Conservation (phyloP, 2,329 filamentous ascomycete species). For the Verticillium zaregamsianum region DNA sequence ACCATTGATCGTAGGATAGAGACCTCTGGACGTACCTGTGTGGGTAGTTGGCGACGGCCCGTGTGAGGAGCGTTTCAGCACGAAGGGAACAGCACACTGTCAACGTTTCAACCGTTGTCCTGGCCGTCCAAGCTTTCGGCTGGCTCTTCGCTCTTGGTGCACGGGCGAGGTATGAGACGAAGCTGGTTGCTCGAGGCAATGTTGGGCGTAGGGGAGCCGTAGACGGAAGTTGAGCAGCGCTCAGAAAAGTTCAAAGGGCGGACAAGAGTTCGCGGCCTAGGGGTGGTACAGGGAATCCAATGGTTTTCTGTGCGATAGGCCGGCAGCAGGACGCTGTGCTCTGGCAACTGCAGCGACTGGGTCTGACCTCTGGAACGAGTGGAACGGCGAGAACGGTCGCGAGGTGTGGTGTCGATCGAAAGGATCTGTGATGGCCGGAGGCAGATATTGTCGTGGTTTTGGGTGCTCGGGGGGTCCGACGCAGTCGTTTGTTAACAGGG, state of each 20-base stretch:
- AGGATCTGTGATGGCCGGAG: background rate
- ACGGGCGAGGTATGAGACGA: slow-evolving; percentile 1
- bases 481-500: slow-evolving; percentile 1
- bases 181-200: background rate
- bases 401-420: background rate
- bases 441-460: slow-evolving; percentile 1
- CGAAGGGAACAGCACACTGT: slow-evolving; percentile 2
- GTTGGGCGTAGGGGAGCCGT: background rate
- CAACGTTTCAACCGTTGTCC: slow-evolving; percentile 5
- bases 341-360: background rate
- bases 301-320: slow-evolving; percentile 21
- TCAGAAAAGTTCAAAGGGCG: background rate
- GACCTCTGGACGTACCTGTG: slow-evolving; percentile 9
- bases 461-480: background rate
- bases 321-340: slow-evolving; percentile 17
- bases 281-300: slow-evolving; percentile 16
- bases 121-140: background rate
- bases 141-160: background rate
- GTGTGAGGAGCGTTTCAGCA: slow-evolving; percentile 14
- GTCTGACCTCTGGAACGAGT: background rate
- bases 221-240: background rate
- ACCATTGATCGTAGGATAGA: background rate
- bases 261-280: slow-evolving; percentile 5
- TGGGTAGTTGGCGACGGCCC: background rate
- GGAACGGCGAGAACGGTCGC: background rate